phyloP scores from a whole-genome alignment of 2,329 filamentous ascomycete genomes.

The Nakataea oryzae region DNA sequence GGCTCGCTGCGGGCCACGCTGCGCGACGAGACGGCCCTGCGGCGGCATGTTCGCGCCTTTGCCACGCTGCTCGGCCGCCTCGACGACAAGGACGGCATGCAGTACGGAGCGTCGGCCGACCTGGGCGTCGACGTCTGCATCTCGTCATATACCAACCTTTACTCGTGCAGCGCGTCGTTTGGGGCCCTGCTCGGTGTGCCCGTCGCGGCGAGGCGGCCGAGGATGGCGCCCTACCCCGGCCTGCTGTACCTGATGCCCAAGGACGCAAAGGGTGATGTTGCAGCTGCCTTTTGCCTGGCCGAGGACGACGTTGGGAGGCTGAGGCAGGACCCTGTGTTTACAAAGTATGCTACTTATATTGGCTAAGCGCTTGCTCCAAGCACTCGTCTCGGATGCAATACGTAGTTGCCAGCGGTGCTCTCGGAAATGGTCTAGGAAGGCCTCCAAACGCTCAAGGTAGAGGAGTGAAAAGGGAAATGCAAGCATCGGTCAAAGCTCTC shows the following conservation, averaged over 20 bases:
- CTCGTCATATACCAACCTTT: slow-evolving; percentile 41
- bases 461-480: too few species aligned
- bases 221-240: slow-evolving; percentile 32
- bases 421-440: too few species aligned
- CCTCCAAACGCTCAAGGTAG: too few species aligned
- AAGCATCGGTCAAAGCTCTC: too few species aligned
- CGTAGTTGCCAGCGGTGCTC: too few species aligned
- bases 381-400: too few species aligned
- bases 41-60: slow-evolving; percentile 22
- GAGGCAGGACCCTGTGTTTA: slow-evolving; percentile 28
- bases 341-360: slow-evolving; percentile 24
- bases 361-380: slow-evolving; percentile 12
- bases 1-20: slow-evolving; percentile 26
- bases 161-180: slow-evolving; percentile 34
- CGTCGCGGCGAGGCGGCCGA: slow-evolving; percentile 34
- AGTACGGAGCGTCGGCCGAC: slow-evolving; percentile 23
- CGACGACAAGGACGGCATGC: slow-evolving; percentile 23
- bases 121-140: slow-evolving; percentile 32
- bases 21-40: neutral
- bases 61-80: slow-evolving; percentile 24
- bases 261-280: slow-evolving; percentile 28
- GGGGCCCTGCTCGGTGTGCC: slow-evolving; percentile 32
- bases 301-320: slow-evolving; percentile 36
- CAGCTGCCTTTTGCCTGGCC: slow-evolving; percentile 30
- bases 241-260: slow-evolving; percentile 40